These are phyloP conservation scores for Thelonectria discophora DNA, from an alignment of 2,329 filamentous ascomycete genomes.

Conservation along the genomic window DNA sequence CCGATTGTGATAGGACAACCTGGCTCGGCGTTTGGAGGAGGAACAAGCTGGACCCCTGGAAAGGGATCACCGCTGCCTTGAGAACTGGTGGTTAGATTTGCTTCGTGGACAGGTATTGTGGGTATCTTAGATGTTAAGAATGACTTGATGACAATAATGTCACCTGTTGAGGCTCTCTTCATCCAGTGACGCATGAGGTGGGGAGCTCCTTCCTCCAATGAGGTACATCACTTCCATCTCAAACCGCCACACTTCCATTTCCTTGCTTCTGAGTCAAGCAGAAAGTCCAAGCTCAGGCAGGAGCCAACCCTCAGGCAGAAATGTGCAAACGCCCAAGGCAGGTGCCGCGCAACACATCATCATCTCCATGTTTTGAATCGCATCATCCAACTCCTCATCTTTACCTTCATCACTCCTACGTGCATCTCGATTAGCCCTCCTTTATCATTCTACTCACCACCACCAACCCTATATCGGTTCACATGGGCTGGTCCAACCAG, in stretches of 20 bases:
- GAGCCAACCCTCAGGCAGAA: neutral
- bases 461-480: slow-evolving; percentile 1
- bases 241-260: neutral
- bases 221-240: neutral
- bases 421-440: neutral
- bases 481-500: neutral
- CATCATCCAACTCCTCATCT: neutral
- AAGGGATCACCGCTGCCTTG: slow-evolving; percentile 52
- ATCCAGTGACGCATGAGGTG: neutral
- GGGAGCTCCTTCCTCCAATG: neutral
- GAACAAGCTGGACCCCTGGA: slow-evolving; percentile 56
- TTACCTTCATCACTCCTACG: neutral
- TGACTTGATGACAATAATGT: neutral
- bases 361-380: neutral
- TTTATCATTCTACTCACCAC: slow-evolving; percentile 1
- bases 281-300: too few relatives aligned
- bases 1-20: slow-evolving; percentile 48
- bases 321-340: neutral
- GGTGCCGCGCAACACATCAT: neutral
- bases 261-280: too few relatives aligned
- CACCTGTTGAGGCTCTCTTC: neutral
- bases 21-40: slow-evolving; percentile 50
- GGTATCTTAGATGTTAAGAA: neutral
- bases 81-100: slow-evolving; percentile 1
- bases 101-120: neutral